Evolutionary conservation across 1,284 basidiomycete genomes (phyloP), one percentile per base, ranked within the genome.

Genomic region (Ganoderma multipileum): DNA sequence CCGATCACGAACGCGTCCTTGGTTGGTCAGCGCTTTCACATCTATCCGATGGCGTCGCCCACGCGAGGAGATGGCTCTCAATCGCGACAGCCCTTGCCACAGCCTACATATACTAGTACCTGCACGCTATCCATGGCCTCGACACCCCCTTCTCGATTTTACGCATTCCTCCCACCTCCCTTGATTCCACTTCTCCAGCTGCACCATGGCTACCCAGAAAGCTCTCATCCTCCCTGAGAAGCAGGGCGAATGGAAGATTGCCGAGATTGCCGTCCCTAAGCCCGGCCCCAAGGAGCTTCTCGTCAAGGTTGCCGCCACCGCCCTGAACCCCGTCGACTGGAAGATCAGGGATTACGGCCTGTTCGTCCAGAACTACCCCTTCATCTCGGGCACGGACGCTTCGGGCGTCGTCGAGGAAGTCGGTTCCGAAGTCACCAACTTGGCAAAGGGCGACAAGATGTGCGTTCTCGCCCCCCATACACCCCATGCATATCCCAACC

Each of bases 371-470:
- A 62, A 74, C 0, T 84, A 70, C 67, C 84, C 84, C 2, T 74
- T 79, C 1, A 75, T 84, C 23, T 69, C 85, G 20, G 88, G 88
- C 18, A 79, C 76, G 3, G 88, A 89, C 70, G 82, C 79, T 54
- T 80, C 82, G 3, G 88, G 88, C 2, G 75, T 80, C 11, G 82
- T 89, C 38, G 83, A 83, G 23, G 77, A 78, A 41, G 75, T 87
- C 12, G 87, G 86, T 4, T 72, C 79, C 20, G 82, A 80, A 0
- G 84, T 87, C 0, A 73, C 76, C 0, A 71, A 76, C 47, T 79
- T 87, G 71, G 74, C 79, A 12, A 80, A 83, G 12, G 87, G 88
- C 3, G 85, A 88, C 67, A 82, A 76, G 73, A 84, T 89, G 84
- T 85, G 71, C 23, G 38, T 28, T 23, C 58, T 39, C n/a, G n/a